Evolutionary conservation across 2,329 filamentous ascomycete species (phyloP).

Genomic region (Emergomyces pasteurianus): DNA sequence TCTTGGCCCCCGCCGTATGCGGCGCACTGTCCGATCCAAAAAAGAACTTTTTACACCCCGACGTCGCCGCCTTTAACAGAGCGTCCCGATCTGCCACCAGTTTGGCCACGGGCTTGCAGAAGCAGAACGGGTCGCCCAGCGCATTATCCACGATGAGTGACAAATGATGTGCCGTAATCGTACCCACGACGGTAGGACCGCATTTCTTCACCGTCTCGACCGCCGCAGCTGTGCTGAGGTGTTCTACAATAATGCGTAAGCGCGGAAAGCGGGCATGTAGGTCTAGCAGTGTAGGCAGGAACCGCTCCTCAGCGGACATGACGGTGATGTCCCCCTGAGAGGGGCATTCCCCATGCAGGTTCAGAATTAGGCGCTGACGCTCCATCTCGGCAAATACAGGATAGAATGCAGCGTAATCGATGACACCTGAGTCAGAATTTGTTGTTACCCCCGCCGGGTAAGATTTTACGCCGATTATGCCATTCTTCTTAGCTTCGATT

Average conservation of each 20-base stretch:
- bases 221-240: constrained; percentile 76
- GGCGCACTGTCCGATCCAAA: constrained; percentile 62
- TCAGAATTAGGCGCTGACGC: constrained; percentile 66
- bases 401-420: constrained; percentile 34
- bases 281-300: constrained; percentile 65
- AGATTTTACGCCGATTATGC: constrained; percentile 55
- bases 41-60: constrained; percentile 49
- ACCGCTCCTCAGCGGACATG: constrained; percentile 60
- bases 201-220: constrained; percentile 66
- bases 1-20: constrained; percentile 46
- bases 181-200: constrained; percentile 60
- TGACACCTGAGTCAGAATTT: constrained; percentile 42
- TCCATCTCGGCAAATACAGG: constrained; percentile 83
- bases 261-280: constrained; percentile 63
- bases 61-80: constrained; percentile 48
- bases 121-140: constrained; percentile 61
- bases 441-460: constrained; percentile 40
- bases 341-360: constrained; percentile 85
- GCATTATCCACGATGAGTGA: constrained; percentile 69
- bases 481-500: constrained; percentile 57
- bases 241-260: constrained; percentile 52
- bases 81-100: constrained; percentile 61
- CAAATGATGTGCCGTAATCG: constrained; percentile 79
- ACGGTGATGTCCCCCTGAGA: constrained; percentile 43
- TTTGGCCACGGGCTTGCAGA: constrained; percentile 66